Base-by-base conservation (phyloP, 331 rosid genomes). In the Arachis monticola region DNA sequence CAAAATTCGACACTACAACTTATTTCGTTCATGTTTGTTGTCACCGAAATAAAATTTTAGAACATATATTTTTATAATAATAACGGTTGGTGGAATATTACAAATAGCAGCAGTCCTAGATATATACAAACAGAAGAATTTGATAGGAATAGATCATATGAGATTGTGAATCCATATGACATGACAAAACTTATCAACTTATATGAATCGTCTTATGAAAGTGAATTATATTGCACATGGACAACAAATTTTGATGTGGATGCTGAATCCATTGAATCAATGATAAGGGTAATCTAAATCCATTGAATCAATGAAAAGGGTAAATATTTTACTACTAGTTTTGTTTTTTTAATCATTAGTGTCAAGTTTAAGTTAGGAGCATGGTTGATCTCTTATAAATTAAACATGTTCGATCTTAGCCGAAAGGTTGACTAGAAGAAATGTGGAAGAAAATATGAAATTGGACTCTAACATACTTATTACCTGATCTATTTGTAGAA, bases 61-160 rank as follows among this genome's bases (percentile, higher is more conserved):
- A 59, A 60, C 40, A 35, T 35, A 35, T 35, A 35, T 35, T 35
- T 35, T 35, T 45, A 57, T 72, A 59, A 60, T 32, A 60, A 10
- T n/a, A 11, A 56, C n/a, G 51, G 14, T 22, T 17, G 57, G 41
- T 45, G 56, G 70, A 8, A 0, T 13, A 9, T 17, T 40, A 41
- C 38, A n/a, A 42, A 10, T 56, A 7, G 55, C 41, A 4, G 30
- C 13, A 1, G 60, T 5, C 9, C 30, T 53, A 52, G 38, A 13
- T 70, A 10, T 7, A 10, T 10, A 31, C 44, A 41, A 56, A 17
- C 62, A 35, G 7, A 58, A 10, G 12, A 58, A 44, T 58, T 12
- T 44, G 68, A 72, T 46, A 60, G 3, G 60, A 17, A 17, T 17
- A 45, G 60, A 60, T 60, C 76, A 72, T 59, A 45, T 72, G 67